Base-by-base conservation (phyloP, 495 filamentous ascomycete species). In the Podospora sp. region DNA sequence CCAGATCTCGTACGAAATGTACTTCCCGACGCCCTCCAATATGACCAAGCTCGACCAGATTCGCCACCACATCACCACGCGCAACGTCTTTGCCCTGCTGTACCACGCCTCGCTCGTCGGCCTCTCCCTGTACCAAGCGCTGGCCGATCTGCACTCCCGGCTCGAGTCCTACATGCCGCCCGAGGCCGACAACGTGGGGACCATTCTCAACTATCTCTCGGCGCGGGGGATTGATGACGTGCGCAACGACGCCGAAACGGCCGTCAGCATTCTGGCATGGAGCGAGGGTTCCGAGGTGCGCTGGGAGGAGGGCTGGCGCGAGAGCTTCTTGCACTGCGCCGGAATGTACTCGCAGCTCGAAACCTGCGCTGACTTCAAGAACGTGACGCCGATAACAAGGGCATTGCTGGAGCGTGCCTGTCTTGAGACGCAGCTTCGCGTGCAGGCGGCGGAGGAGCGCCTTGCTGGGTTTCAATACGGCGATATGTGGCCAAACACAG, bases 321-420 rank as follows among this genome's bases (percentile, higher is more conserved):
- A 92, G 73, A 81, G 86, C 20, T 92, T 89, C 71, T 80, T 87
- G 12, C 90, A 92, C 65, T 86, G 85, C 67, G 86, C 84, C 16
- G 90, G 90, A 14, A 87, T 90, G 87, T 83, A 86, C 65, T 77
- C 83, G 25, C 81, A 79, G 6, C 71, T 90, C 22, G 84, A 88
- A 68, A 72, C 77, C 0, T 80, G 81, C 40, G 79, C 80, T 2
- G 89, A 91, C 69, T 91, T 84, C 77, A 79, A 79, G 49, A 76
- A 80, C 63, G 74, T 91, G 57, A 87, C 87, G 1, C 73, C 84
- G 1, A 85, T 89, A 58, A 90, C 90, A 1, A 85, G 85, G 29
- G 86, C 88, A 6, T 82, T 91, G 20, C 80, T 91, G 0, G 86
- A 89, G 49, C 81, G 87, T 20, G 86, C 85, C 2, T 85, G 77